These are phyloP conservation scores for Neolentinus lepideus DNA, from an alignment of 1,284 basidiomycete species.

Conservation along the genomic window DNA sequence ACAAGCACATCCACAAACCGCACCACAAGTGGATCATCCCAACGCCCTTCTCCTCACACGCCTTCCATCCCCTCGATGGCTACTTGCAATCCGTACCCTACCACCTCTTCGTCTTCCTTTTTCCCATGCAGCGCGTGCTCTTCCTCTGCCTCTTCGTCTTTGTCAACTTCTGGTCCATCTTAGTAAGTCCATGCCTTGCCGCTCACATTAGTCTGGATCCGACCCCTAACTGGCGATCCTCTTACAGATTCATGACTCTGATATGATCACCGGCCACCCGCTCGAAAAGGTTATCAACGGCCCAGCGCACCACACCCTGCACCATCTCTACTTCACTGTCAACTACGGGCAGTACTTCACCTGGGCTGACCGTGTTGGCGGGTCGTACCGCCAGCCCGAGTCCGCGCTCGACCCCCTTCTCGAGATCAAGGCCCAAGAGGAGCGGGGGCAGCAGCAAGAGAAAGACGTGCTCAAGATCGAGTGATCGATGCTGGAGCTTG, in stretches of 20 bases:
- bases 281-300: conserved; percentile 94
- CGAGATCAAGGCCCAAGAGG: conserved; percentile 39
- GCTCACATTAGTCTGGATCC: not conserved
- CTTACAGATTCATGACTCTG: conserved; percentile 92
- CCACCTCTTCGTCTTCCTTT: conserved; percentile 88
- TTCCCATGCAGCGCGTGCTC: conserved; percentile 83
- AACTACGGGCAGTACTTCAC: conserved; percentile 99
- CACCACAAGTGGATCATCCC: conserved; percentile 99
- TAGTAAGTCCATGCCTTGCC: conserved; percentile 41
- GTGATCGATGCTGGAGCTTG: no score
- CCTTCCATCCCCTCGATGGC: conserved; percentile 96
- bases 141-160: conserved; percentile 83
- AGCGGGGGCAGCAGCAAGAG: not conserved
- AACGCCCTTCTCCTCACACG: conserved; percentile 94
- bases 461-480: not conserved
- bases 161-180: conserved; percentile 90
- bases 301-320: conserved; percentile 95
- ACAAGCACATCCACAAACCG: conserved; percentile 92
- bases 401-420: conserved; percentile 82
- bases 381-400: conserved; percentile 85
- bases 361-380: conserved; percentile 81
- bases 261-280: conserved; percentile 94
- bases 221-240: no score
- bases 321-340: conserved; percentile 93
- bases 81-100: conserved; percentile 93